Conservation (phyloP, 73 alveolate species). For the Paramecium sonneborni region DNA sequence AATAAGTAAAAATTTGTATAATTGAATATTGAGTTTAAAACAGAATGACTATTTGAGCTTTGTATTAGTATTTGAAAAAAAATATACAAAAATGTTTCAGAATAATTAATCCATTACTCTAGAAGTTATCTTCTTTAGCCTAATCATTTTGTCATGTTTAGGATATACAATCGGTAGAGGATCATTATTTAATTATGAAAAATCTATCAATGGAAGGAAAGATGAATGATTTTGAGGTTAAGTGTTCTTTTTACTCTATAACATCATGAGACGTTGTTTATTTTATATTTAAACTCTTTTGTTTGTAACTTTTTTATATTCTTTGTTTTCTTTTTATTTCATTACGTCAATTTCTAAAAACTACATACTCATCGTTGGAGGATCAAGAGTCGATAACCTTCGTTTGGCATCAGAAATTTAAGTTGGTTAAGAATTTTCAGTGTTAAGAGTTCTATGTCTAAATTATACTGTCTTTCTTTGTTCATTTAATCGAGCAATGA, state of each 20-base stretch:
- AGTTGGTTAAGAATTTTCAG: not conserved
- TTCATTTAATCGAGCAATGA: constrained; percentile 29
- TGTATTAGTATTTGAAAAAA: not conserved
- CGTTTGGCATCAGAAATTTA: not conserved
- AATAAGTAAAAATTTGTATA: not conserved
- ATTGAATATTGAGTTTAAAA: not conserved
- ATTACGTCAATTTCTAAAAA: not conserved
- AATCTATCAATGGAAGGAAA: not conserved
- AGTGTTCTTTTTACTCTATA: not conserved
- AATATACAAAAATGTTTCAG: not conserved
- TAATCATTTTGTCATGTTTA: not conserved
- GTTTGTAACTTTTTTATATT: not conserved
- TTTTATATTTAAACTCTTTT: not conserved
- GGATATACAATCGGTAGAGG: not conserved
- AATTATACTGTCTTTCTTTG: constrained; percentile 3
- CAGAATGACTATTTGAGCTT: not conserved
- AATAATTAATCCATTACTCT: not conserved
- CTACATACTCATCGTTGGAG: constrained; percentile 34
- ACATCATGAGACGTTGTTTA: not conserved
- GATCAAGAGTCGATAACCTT: constrained; percentile 9
- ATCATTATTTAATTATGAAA: not conserved
- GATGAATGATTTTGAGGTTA: not conserved
- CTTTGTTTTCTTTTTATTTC: not conserved
- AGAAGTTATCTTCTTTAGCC: not conserved
- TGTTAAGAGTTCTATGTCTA: not conserved